phyloP scores from a whole-genome alignment of 176 grass and related monocot species.

The Bolboschoenus planiculmis region DNA sequence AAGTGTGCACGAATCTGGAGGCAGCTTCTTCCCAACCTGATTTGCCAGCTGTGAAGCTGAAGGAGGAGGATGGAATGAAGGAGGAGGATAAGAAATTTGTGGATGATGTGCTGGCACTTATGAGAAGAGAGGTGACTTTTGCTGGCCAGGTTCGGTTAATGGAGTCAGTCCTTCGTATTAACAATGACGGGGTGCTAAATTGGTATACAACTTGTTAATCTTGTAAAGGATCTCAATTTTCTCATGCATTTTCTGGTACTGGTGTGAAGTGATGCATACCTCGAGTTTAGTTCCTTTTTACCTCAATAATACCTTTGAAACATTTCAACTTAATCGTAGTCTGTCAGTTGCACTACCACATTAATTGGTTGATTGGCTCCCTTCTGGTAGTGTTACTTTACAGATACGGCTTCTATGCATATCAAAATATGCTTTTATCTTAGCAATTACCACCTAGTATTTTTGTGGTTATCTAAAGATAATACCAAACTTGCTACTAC shows the following conservation, averaged over 20 bases:
- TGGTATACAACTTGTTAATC: conserved; percentile 37
- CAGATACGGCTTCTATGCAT: not conserved
- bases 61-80: conserved; percentile 8
- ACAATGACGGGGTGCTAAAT: conserved; percentile 66
- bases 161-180: conserved; percentile 79
- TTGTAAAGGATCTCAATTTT: not conserved
- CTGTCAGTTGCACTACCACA: not conserved
- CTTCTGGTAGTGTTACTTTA: not conserved
- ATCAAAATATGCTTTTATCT: not conserved
- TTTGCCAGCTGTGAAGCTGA: not conserved
- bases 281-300: not conserved
- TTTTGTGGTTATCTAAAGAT: not conserved
- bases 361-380: not conserved
- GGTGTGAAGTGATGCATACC: not conserved
- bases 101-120: conserved; percentile 73
- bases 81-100: conserved; percentile 86
- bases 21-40: not conserved
- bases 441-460: not conserved
- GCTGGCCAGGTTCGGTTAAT: conserved; percentile 85
- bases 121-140: conserved; percentile 80
- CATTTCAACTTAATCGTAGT: not conserved
- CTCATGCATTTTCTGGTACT: not conserved
- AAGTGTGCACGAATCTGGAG: not conserved
- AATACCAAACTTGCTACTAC: not conserved
- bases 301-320: not conserved